Base-by-base conservation (phyloP, 106 monocot genomes). In the Allium sativum region DNA sequence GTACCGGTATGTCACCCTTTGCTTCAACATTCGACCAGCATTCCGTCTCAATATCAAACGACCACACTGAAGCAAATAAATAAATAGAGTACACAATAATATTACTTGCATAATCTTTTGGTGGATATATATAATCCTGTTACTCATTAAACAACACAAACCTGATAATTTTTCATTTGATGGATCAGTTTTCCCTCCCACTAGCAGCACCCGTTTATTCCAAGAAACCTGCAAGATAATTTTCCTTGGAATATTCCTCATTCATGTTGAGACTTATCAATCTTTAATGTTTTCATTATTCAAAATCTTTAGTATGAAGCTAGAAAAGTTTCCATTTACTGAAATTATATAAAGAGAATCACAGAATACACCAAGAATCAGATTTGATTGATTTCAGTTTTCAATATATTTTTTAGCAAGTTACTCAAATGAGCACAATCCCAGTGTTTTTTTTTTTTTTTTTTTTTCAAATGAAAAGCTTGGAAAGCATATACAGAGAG, bases 1-100 rank as follows among this genome's bases (percentile, higher is more conserved):
- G 61, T 10, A 96, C 95, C 84, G 95, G 95, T 41, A 87, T 77
- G 53, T 96, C 90, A 40, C 95, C 95, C 70, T 96, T 96, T 56
- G 79, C 87, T 65, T 96, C 95, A 31, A 90, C 52, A 70, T 67
- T 74, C 8, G 90, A 87, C 95, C 95, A 96, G 56, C 81, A 82
- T 65, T 96, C 95, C 17, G 76, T 75, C 71, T 91, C 95, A 61
- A 72, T 31, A 62, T 91, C 80, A 57, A 96, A 91, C 18, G 87
- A 81, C 90, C 90, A 96, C 6, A 87, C 95, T 96, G 65, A 66
- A 65, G 21, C 31, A 48, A 31, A 42, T 8, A 44, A 65, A 45
- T 15, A 52, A 73, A 52, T 40, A 66, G 8, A 69, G 10, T 18
- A 65, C 21, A 58, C 21, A 65, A 58, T 19, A 46, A 15, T 21